Conservation (phyloP, 257 asterid genomes). For the Jaltomata sinuosa region DNA sequence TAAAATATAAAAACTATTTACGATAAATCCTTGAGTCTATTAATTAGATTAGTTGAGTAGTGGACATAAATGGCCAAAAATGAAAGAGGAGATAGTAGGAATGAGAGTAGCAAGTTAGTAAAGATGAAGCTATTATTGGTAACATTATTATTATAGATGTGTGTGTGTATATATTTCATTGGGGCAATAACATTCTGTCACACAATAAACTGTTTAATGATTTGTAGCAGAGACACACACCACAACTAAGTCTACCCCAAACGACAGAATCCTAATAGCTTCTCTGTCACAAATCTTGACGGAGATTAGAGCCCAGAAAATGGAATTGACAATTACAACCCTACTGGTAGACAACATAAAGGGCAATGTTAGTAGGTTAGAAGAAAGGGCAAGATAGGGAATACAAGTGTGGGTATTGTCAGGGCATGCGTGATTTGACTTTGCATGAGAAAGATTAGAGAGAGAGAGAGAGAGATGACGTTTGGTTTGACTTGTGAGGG, state of each 20-base stretch:
- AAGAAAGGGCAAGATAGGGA: background rate
- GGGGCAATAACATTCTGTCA: background rate
- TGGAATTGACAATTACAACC: background rate
- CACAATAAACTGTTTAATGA: background rate
- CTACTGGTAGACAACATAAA: background rate
- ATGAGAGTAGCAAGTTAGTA: background rate
- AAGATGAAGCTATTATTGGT: background rate
- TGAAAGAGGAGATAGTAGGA: background rate
- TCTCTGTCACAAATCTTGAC: background rate
- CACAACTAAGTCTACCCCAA: background rate
- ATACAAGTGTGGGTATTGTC: background rate
- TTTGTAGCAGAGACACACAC: background rate
- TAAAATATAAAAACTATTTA: no score
- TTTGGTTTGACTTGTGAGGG: background rate
- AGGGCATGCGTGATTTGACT: constrained; percentile 18
- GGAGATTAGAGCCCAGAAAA: background rate
- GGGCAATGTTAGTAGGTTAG: background rate
- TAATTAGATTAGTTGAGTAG: background rate
- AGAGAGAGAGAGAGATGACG: constrained; percentile 3
- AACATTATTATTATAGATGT: background rate
- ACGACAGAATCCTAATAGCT: background rate
- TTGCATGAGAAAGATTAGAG: background rate
- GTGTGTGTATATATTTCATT: background rate
- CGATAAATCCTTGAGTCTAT: rapidly evolving
- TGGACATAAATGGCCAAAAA: background rate